A percentile compares a stretch with the other conserved stretches of the same genome.
phyloP scores from a whole-genome alignment of 495 filamentous ascomycete species.

The Aspergillus baeticus region DNA sequence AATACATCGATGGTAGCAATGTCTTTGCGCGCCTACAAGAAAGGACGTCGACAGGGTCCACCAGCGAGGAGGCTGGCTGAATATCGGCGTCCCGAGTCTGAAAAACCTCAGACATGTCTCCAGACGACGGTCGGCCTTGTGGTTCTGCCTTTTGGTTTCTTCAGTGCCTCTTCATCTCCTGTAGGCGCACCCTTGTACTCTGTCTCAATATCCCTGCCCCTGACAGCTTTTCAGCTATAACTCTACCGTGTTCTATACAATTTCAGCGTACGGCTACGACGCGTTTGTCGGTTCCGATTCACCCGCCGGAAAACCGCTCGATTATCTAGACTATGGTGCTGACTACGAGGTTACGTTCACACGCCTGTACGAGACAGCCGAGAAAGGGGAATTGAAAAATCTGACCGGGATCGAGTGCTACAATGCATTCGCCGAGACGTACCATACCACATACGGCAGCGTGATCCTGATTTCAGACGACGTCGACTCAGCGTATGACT shows the following conservation, averaged over 20 bases:
- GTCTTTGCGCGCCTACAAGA: constrained; percentile 2
- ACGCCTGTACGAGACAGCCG: neutral
- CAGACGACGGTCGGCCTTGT: neutral
- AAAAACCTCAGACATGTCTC: neutral
- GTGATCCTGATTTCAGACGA: neutral
- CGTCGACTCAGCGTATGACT: neutral
- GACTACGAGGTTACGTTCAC: neutral
- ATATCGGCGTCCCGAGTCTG: constrained; percentile 8
- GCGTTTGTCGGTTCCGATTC: neutral
- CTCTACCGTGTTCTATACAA: constrained; percentile 1
- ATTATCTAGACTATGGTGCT: neutral
- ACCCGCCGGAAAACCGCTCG: neutral
- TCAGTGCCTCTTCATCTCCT: constrained; percentile 6
- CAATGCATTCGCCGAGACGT: neutral
- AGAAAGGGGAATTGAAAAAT: neutral
- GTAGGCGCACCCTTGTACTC: neutral
- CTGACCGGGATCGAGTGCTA: neutral
- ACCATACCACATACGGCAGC: neutral
- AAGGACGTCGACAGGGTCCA: neutral
- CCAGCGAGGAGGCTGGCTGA: neutral
- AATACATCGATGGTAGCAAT: neutral
- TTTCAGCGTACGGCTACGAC: constrained; percentile 2
- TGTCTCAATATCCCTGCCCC: neutral
- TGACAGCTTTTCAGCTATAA: constrained; percentile 1
- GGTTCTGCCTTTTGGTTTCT: neutral